phyloP scores from a whole-genome alignment of 306 rosid genomes.

The Corylus avellana region DNA sequence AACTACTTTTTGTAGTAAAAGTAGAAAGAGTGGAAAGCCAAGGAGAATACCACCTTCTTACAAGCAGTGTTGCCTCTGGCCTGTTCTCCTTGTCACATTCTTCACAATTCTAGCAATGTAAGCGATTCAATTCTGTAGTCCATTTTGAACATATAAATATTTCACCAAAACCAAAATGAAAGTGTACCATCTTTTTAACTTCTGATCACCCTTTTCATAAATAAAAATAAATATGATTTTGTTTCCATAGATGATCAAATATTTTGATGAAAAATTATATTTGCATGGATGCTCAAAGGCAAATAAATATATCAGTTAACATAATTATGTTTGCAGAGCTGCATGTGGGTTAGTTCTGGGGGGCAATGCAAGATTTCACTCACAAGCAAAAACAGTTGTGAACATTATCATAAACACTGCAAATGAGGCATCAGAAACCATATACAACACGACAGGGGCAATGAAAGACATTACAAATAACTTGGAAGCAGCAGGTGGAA shows the following conservation, averaged over 20 bases:
- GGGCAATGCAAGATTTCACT: conserved; percentile 53
- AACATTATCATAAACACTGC: conserved; percentile 58
- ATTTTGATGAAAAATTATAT: too few relatives aligned
- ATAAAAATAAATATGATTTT: too few relatives aligned
- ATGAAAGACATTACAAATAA: conserved; percentile 35
- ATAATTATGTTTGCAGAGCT: conserved; percentile 32
- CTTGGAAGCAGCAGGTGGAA: conserved; percentile 34
- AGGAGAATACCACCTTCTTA: conserved; percentile 26
- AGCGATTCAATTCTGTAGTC: conserved; percentile 23
- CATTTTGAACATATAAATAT: not conserved
- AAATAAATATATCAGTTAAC: not conserved
- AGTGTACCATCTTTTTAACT: not conserved
- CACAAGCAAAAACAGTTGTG: conserved; percentile 48
- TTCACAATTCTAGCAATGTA: conserved; percentile 56
- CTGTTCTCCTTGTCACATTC: conserved; percentile 42
- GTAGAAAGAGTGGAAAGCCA: conserved; percentile 24
- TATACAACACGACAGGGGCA: conserved; percentile 57
- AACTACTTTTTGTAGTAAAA: conserved; percentile 35
- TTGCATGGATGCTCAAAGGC: not conserved
- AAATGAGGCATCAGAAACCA: conserved; percentile 55
- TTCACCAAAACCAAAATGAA: not conserved
- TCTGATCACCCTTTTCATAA: not conserved
- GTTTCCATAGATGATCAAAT: too few relatives aligned
- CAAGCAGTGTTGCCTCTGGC: conserved; percentile 32
- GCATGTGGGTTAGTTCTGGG: conserved; percentile 60